Conservation (phyloP, 192 early-diverging fungal genomes). For the Lobosporangium transversale region DNA sequence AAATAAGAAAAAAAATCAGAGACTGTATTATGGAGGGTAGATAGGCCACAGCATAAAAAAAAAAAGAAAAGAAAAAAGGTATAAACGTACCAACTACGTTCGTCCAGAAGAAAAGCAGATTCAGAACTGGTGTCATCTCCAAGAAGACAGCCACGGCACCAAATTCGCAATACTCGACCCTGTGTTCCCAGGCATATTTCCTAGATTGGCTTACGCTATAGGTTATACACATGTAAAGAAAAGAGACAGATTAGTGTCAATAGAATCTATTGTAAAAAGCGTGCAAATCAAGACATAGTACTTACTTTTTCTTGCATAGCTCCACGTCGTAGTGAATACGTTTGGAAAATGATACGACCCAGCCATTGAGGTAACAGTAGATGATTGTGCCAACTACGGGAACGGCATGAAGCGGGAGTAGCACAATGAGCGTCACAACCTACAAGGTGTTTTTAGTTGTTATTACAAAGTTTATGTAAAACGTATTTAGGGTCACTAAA, state of each 20-base stretch:
- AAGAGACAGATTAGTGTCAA: not conserved
- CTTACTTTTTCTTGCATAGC: slow-evolving; percentile 52
- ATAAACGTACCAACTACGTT: slow-evolving; percentile 69
- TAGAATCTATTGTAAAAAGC: too few species aligned
- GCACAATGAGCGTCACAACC: slow-evolving; percentile 63
- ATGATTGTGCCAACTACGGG: slow-evolving; percentile 67
- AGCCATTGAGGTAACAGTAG: slow-evolving; percentile 67
- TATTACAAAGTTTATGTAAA: too few species aligned
- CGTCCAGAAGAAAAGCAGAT: slow-evolving; percentile 75
- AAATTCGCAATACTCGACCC: slow-evolving; percentile 51
- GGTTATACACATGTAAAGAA: not conserved
- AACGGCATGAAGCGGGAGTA: slow-evolving; percentile 65
- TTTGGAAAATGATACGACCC: slow-evolving; percentile 59
- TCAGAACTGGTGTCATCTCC: slow-evolving; percentile 69
- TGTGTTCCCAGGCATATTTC: slow-evolving; percentile 57
- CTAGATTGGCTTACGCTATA: slow-evolving; percentile 54
- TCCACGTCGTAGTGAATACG: slow-evolving; percentile 65
- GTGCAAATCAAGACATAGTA: not conserved
- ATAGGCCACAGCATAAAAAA: too few species aligned
- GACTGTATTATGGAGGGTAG: too few species aligned
- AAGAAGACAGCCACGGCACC: slow-evolving; percentile 65
- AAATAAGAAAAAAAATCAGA: not conserved
- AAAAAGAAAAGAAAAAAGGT: too few species aligned
- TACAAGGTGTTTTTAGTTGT: slow-evolving; percentile 23
- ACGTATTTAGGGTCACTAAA: too few species aligned